Evolutionary conservation across 192 early-diverging fungal species (phyloP), one percentile per base, ranked within the genome.

Genomic region (Chytriomyces hyalinus): DNA sequence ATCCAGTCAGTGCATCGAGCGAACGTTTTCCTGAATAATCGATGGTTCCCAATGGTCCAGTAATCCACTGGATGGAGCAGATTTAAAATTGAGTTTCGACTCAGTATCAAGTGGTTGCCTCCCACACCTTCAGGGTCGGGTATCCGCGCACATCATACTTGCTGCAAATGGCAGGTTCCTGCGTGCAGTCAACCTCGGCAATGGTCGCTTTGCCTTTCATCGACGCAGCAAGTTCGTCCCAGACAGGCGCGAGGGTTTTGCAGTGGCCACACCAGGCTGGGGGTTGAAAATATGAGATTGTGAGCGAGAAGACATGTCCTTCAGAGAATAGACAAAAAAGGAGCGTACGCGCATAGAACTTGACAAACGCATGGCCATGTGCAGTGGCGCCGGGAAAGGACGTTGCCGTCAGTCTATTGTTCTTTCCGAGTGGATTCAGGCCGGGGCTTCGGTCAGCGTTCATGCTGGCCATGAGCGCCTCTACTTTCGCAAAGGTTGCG

Each of bases 141-240:
- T 92, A 95, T n/a, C 92, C 94, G 46, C 87, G 84, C 53, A 96
- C 87, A 26, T 86, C 83, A 63, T 89, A 82, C 92, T 72, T 43
- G 67, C 67, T 45, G n/a, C 48, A 65, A 20, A 67, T 20, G 48
- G 43, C 51, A 77, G 82, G 79, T 76, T 75, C 80, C 79, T 50
- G 84, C 80, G 51, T 84, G 81, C 94, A 95, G 81, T 95, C 91
- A 26, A 95, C 90, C 70, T 91, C 83, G 48, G 85, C 94, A 22
- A 95, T 80, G 71, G 92, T 93, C 61, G 92, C 84, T 45, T 88
- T 83, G 36, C 89, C 87, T 61, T 84, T 79, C 49, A 91, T 57
- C 9, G 72, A 68, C 20, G 74, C 76, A 20, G 87, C 91, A 65
- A 95, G 76, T 64, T 91, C 77, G 6, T 87, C 87, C 89, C 92